Conservation (phyloP, 2,329 filamentous ascomycete genomes). For the Pseudopithomyces maydicus region DNA sequence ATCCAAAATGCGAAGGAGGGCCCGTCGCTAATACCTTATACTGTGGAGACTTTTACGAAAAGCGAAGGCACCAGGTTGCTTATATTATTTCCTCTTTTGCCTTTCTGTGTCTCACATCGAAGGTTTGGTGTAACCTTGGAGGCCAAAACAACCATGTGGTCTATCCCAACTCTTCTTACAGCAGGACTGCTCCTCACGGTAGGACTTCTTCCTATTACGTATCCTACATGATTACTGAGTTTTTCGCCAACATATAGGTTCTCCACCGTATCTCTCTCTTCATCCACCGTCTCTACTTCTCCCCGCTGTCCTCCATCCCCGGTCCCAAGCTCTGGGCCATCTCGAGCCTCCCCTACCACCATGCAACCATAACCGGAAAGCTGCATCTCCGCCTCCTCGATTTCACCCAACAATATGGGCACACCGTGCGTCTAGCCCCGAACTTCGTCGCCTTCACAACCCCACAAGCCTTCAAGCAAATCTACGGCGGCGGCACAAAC, state of each 20-base stretch:
- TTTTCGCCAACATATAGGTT: not conserved
- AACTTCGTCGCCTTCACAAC: constrained; percentile 35
- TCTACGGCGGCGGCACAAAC: constrained; percentile 36
- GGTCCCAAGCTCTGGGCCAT: constrained; percentile 42
- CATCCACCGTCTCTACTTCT: constrained; percentile 6
- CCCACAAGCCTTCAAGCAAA: constrained; percentile 42
- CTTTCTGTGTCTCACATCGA: too few relatives aligned
- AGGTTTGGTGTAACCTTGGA: not conserved
- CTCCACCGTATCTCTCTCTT: constrained; percentile 7
- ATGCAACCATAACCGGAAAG: constrained; percentile 15
- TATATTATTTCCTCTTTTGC: too few relatives aligned
- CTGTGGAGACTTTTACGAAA: too few relatives aligned
- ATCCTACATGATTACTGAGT: not conserved
- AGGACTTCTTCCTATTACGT: not conserved
- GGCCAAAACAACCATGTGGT: not conserved
- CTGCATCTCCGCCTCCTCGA: constrained; percentile 8
- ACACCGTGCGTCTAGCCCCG: constrained; percentile 10
- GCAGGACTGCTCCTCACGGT: not conserved
- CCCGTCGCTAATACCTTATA: too few relatives aligned
- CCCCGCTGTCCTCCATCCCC: constrained; percentile 43
- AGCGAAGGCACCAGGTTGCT: too few relatives aligned
- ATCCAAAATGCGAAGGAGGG: too few relatives aligned
- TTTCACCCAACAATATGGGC: constrained; percentile 6
- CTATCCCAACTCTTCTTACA: not conserved
- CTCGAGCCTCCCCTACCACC: constrained; percentile 29